Evolutionary conservation across 805 yeast genomes (phyloP).

Genomic region (Wickerhamomyces alni): DNA sequence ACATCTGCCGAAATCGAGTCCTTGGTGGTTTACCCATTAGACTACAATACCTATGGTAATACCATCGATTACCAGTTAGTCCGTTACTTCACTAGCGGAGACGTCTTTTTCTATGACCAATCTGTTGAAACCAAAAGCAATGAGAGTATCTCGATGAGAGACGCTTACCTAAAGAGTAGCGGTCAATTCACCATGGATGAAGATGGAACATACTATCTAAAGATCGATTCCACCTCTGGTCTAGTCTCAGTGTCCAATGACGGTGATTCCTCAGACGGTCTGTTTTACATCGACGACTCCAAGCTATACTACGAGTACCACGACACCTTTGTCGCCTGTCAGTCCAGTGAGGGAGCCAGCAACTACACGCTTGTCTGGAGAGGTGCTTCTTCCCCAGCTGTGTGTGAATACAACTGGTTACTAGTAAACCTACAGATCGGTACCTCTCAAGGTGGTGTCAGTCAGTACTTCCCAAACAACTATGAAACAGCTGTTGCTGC

Average conservation of each 20-base stretch:
- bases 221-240: slow-evolving; percentile 11
- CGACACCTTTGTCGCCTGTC: slow-evolving; percentile 18
- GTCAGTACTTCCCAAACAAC: slow-evolving; percentile 12
- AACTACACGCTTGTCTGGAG: slow-evolving; percentile 18
- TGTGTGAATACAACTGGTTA: slow-evolving; percentile 15
- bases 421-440: slow-evolving; percentile 13
- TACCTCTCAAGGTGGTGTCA: slow-evolving; percentile 5
- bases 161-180: slow-evolving; percentile 6
- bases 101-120: slow-evolving; percentile 13
- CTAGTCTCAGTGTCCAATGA: slow-evolving; percentile 6
- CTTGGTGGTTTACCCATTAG: slow-evolving; percentile 13
- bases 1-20: slow-evolving; percentile 10
- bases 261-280: slow-evolving; percentile 8
- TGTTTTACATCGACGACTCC: slow-evolving; percentile 9
- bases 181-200: slow-evolving; percentile 12
- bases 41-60: slow-evolving; percentile 12
- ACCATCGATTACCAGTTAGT: slow-evolving; percentile 15
- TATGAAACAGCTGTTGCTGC: slow-evolving; percentile 14
- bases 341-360: slow-evolving; percentile 2
- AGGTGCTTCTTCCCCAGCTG: slow-evolving; percentile 16
- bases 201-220: slow-evolving; percentile 5
- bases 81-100: slow-evolving; percentile 8
- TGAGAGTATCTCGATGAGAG: slow-evolving; percentile 4
- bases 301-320: slow-evolving; percentile 15
- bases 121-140: slow-evolving; percentile 1